Percentiles rank a stretch among this genome's conserved stretches.
phyloP scores from a whole-genome alignment of 106 monocot genomes.

The Dactylorhiza incarnata region DNA sequence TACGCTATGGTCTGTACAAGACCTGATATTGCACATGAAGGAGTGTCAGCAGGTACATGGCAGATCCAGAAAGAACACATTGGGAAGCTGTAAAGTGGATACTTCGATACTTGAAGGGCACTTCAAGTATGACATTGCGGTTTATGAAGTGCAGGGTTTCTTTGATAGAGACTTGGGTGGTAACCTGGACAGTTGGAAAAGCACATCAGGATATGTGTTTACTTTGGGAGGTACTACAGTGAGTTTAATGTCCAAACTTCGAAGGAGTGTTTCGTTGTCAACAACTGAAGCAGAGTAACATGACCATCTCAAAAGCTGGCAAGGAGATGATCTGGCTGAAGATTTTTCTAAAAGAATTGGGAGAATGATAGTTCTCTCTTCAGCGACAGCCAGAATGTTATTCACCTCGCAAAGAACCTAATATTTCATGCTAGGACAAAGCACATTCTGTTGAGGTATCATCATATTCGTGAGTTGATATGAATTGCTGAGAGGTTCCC shows the following conservation, averaged over 20 bases:
- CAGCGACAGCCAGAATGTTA: background rate
- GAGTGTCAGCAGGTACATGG: background rate
- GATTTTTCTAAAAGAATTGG: background rate
- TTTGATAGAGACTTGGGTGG: constrained; percentile 11
- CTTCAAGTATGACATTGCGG: constrained; percentile 1
- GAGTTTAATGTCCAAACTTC: constrained; percentile 3
- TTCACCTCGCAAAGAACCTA: background rate
- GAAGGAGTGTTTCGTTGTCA: background rate
- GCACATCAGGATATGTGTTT: constrained; percentile 2
- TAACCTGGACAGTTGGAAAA: constrained; percentile 8
- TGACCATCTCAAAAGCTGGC: background rate
- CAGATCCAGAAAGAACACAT: background rate
- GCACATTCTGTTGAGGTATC: too few relatives aligned
- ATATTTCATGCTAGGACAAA: too few relatives aligned
- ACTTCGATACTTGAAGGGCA: constrained; percentile 2
- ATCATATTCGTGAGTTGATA: too few relatives aligned
- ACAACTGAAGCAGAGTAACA: constrained; percentile 5
- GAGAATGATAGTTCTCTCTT: background rate
- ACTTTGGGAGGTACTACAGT: background rate
- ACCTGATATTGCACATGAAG: constrained; percentile 2
- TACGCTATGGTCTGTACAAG: background rate
- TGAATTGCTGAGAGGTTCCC: too few relatives aligned
- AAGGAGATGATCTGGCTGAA: constrained; percentile 14
- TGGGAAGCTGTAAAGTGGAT: constrained; percentile 13
- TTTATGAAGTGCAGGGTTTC: background rate